phyloP scores from a whole-genome alignment of 495 filamentous ascomycete genomes.

The Xylaria sp. region DNA sequence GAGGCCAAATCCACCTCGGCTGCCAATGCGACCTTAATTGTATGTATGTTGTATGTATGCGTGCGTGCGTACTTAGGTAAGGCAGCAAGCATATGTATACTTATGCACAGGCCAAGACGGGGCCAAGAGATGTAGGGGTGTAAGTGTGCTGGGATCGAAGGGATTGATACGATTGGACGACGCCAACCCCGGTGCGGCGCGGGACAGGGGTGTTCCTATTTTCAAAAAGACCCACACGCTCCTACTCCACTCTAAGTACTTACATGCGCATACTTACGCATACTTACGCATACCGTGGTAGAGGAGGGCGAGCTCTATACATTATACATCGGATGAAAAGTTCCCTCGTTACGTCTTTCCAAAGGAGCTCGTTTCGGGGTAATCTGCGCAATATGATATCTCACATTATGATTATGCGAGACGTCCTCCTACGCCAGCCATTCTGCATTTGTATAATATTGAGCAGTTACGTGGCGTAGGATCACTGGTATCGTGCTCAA shows the following conservation, averaged over 20 bases:
- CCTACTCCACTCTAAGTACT: neutral
- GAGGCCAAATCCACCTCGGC: neutral
- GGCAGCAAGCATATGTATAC: too few relatives aligned
- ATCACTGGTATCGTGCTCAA: neutral
- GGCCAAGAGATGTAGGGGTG: neutral
- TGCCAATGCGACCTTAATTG: neutral
- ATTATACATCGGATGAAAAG: neutral
- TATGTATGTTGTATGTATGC: too few relatives aligned
- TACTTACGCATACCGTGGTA: too few relatives aligned
- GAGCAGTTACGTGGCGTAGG: neutral
- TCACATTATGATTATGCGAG: neutral
- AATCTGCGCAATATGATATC: neutral
- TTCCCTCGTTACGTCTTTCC: neutral
- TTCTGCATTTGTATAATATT: neutral
- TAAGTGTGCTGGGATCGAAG: conserved; percentile 2
- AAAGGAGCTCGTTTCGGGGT: neutral
- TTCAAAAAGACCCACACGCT: too few relatives aligned
- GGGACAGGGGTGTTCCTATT: too few relatives aligned
- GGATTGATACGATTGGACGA: conserved; percentile 16
- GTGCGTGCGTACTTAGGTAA: too few relatives aligned
- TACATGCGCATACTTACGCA: too few relatives aligned
- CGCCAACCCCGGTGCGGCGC: neutral
- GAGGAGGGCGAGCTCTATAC: neutral
- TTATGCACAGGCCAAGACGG: neutral
- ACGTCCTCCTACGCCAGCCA: neutral